Conservation (phyloP, 176 grass and related monocot species). For the Aegilops bicornis region DNA sequence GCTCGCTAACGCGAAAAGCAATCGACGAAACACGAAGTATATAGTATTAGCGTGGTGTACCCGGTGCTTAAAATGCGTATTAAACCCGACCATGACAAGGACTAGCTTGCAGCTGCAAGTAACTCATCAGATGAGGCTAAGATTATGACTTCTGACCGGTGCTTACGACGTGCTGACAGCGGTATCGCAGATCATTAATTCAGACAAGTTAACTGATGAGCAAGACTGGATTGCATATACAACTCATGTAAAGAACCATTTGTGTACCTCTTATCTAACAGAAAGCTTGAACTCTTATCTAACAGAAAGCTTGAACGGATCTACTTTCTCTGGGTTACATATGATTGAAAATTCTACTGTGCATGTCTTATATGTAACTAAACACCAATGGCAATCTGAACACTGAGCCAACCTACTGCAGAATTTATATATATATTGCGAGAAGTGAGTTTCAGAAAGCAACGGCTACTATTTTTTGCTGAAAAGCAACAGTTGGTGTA, state of each 20-base stretch:
- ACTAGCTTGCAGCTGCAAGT: slow-evolving; percentile 45
- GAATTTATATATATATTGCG: background rate
- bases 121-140: slow-evolving; percentile 25
- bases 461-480: too few species aligned
- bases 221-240: background rate
- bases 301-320: background rate
- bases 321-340: background rate
- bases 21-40: background rate
- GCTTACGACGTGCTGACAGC: slow-evolving; percentile 30
- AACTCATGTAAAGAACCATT: slow-evolving; percentile 5
- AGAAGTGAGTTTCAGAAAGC: too few species aligned
- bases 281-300: too few species aligned
- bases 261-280: background rate
- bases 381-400: slow-evolving; percentile 11
- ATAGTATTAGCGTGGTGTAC: slow-evolving; percentile 1
- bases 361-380: background rate
- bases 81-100: slow-evolving; percentile 44
- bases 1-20: slow-evolving; percentile 22
- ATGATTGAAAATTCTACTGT: slow-evolving; percentile 3
- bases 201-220: background rate
- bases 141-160: slow-evolving; percentile 25
- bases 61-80: slow-evolving; percentile 21
- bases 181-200: background rate
- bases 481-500: background rate
- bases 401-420: slow-evolving; percentile 32